Evolutionary conservation across 2,329 filamentous ascomycete genomes (phyloP).

Genomic region (Akanthomyces muscarius): DNA sequence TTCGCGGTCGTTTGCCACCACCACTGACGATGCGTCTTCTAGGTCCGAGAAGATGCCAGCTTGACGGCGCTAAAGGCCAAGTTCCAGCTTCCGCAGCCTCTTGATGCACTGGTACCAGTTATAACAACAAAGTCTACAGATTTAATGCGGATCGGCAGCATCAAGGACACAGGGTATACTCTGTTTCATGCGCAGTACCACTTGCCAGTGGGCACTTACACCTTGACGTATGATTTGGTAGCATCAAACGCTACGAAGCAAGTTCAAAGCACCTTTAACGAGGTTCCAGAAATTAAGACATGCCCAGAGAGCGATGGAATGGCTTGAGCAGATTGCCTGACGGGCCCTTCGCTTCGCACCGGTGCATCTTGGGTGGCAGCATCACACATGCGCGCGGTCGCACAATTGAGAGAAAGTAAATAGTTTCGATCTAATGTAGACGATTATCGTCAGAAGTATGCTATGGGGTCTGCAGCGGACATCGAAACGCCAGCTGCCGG

Average conservation of each 20-base stretch:
- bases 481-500: too few relatives aligned
- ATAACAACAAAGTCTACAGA: too few relatives aligned
- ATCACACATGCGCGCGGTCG: too few relatives aligned
- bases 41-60: not conserved
- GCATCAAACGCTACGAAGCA: slow-evolving; percentile 18
- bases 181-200: slow-evolving; percentile 10
- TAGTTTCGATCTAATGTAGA: too few relatives aligned
- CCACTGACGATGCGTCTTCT: not conserved
- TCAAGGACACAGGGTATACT: slow-evolving; percentile 11
- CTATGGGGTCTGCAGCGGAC: too few relatives aligned
- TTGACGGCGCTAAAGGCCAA: not conserved
- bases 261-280: slow-evolving; percentile 14
- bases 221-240: slow-evolving; percentile 18
- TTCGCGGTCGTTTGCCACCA: not conserved
- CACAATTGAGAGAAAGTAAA: too few relatives aligned
- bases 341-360: too few relatives aligned
- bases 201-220: slow-evolving; percentile 10
- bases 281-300: not conserved
- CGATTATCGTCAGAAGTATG: too few relatives aligned
- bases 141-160: not conserved
- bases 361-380: too few relatives aligned
- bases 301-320: not conserved
- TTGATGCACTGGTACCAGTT: too few relatives aligned
- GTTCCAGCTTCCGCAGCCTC: not conserved
- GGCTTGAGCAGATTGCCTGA: too few relatives aligned